Evolutionary conservation across 768 basidiomycete species (phyloP).

Genomic region (Xerocomus spinulosus): DNA sequence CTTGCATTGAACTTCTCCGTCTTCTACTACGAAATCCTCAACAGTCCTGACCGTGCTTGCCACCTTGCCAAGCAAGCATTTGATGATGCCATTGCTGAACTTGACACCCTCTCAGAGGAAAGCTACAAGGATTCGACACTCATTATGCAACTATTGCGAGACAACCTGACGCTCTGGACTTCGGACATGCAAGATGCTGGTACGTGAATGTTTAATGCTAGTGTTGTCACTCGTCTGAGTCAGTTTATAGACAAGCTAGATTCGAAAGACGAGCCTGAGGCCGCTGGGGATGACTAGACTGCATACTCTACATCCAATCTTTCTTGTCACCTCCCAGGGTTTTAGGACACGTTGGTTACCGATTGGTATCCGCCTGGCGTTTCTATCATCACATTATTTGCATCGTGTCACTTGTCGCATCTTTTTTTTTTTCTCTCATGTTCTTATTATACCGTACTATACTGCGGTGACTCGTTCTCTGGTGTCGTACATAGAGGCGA

Average conservation of each 20-base stretch:
- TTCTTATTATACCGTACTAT: constrained; percentile 36
- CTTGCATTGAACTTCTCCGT: constrained; percentile 99
- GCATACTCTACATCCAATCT: constrained; percentile 6
- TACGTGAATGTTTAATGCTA: constrained; percentile 38
- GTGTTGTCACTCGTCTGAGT: constrained; percentile 5
- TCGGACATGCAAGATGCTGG: constrained; percentile 95
- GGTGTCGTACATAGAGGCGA: constrained; percentile 28
- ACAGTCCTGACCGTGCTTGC: constrained; percentile 97
- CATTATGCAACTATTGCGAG: constrained; percentile 94
- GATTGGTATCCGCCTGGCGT: constrained; percentile 10
- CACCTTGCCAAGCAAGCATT: constrained; percentile 99
- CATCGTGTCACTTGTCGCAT: constrained; percentile 32
- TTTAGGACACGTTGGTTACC: constrained; percentile 11
- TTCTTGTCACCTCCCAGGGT: constrained; percentile 13
- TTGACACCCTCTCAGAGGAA: constrained; percentile 97
- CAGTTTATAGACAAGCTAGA: constrained; percentile 61
- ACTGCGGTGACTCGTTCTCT: constrained; percentile 31
- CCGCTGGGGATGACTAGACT: constrained; percentile 61
- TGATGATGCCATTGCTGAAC: constrained; percentile 98
- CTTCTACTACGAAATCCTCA: constrained; percentile 99
- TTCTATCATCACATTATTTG: constrained; percentile 28
- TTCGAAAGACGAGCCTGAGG: constrained; percentile 64
- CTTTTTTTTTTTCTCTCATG: constrained; percentile 26
- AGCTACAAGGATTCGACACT: constrained; percentile 99
- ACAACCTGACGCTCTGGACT: constrained; percentile 98